Conservation (phyloP, 2,329 filamentous ascomycete genomes). For the Aspergillus sp. region DNA sequence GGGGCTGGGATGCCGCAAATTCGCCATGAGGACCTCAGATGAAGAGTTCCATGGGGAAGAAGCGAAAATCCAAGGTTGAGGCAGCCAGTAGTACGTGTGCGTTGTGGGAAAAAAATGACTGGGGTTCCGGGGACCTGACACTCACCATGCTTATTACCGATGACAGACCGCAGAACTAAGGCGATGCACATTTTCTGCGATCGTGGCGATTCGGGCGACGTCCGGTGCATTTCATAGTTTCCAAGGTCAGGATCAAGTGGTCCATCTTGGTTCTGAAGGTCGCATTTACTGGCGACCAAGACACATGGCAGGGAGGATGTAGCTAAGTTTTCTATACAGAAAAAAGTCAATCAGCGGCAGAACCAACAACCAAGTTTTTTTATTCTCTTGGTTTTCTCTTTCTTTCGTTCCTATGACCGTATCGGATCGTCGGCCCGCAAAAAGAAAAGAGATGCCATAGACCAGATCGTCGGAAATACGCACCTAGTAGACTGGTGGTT, state of each 20-base stretch:
- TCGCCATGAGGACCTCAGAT: neutral
- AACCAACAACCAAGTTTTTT: too few relatives aligned
- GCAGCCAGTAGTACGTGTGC: neutral
- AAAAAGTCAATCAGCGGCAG: slow-evolving; percentile 1
- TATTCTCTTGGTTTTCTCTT: too few relatives aligned
- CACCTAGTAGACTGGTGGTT: slow-evolving; percentile 73
- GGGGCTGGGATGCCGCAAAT: slow-evolving; percentile 8
- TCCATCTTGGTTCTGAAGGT: slow-evolving; percentile 65
- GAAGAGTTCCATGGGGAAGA: too few relatives aligned
- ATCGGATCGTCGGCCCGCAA: neutral
- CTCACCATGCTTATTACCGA: slow-evolving; percentile 66
- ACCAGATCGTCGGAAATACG: slow-evolving; percentile 36
- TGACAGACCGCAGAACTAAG: slow-evolving; percentile 66
- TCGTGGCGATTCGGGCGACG: slow-evolving; percentile 65
- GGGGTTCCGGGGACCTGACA: slow-evolving; percentile 13
- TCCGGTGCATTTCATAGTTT: slow-evolving; percentile 68
- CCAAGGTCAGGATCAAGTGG: slow-evolving; percentile 69
- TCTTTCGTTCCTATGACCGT: too few relatives aligned
- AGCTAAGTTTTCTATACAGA: slow-evolving; percentile 61
- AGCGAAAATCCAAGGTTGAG: too few relatives aligned
- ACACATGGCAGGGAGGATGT: slow-evolving; percentile 70
- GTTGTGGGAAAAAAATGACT: slow-evolving; percentile 1
- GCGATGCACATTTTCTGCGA: slow-evolving; percentile 72
- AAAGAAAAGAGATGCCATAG: neutral
- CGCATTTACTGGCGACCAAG: slow-evolving; percentile 86